A percentile compares a stretch with the other conserved stretches of the same genome.
Conservation (phyloP, 2,329 filamentous ascomycete genomes). For the Lasiodiplodia citricola region DNA sequence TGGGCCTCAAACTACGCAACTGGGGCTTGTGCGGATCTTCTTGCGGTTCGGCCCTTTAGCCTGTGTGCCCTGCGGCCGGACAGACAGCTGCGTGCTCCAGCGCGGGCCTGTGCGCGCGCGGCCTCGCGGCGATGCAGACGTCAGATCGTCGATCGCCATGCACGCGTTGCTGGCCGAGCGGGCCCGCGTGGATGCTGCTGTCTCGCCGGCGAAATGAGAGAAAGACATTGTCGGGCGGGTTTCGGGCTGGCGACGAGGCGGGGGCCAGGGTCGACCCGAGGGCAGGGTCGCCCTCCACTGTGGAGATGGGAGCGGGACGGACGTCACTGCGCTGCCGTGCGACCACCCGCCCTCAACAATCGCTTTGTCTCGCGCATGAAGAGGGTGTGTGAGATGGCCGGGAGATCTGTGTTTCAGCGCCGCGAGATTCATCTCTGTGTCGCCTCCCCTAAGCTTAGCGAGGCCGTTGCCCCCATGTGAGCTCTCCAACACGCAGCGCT, state of each 20-base stretch:
- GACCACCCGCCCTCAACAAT: slow-evolving; percentile 8
- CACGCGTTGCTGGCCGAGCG: neutral
- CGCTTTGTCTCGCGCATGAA: slow-evolving; percentile 18
- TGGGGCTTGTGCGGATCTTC: slow-evolving; percentile 7
- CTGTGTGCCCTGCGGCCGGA: slow-evolving; percentile 5
- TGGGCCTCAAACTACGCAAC: neutral
- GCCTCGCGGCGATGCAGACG: neutral
- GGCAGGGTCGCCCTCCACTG: neutral
- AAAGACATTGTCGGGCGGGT: neutral
- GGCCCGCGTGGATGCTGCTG: neutral
- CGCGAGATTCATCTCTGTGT: slow-evolving; percentile 19
- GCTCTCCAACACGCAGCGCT: neutral
- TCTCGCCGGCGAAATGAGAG: neutral
- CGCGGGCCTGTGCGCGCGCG: slow-evolving; percentile 1
- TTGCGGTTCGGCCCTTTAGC: slow-evolving; percentile 16
- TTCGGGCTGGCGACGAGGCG: neutral
- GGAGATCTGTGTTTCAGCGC: slow-evolving; percentile 18
- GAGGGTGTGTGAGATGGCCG: slow-evolving; percentile 13
- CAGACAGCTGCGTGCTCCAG: neutral
- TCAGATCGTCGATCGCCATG: slow-evolving; percentile 11
- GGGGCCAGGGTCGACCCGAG: neutral
- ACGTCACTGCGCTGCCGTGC: slow-evolving; percentile 16
- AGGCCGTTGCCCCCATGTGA: slow-evolving; percentile 10
- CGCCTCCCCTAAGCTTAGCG: neutral
- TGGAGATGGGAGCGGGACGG: neutral